A percentile compares a stretch with the other conserved stretches of the same genome.
These are phyloP conservation scores for Phytophthora aleatoria DNA, from an alignment of 352 stramenopile species.

Conservation along the genomic window DNA sequence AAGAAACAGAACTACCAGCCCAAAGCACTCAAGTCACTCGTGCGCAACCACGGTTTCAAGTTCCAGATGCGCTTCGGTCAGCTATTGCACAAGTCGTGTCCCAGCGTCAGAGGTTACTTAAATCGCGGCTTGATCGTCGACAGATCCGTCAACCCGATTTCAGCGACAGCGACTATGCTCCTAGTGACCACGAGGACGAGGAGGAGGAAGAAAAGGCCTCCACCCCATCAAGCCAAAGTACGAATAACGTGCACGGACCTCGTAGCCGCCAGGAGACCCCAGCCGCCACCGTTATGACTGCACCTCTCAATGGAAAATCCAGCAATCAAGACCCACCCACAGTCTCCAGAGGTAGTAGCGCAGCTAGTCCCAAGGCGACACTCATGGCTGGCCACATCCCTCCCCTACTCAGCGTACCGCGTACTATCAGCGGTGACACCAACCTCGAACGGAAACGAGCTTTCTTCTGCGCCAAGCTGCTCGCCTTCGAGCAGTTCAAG, in stretches of 20 bases:
- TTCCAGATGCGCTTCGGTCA: conserved; percentile 17
- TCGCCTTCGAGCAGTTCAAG: conserved; percentile 27
- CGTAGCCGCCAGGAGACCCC: too few relatives aligned
- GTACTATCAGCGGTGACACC: not conserved
- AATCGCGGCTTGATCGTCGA: not conserved
- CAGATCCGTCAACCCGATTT: not conserved
- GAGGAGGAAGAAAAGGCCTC: too few relatives aligned
- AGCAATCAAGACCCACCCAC: not conserved
- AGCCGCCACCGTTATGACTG: too few relatives aligned
- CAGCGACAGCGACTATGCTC: not conserved
- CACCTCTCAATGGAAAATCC: not conserved
- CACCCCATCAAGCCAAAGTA: too few relatives aligned
- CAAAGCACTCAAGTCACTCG: conserved; percentile 4
- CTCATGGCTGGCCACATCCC: conserved; percentile 8
- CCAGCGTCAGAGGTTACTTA: conserved; percentile 24
- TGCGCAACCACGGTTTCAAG: conserved; percentile 4
- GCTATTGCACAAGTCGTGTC: conserved; percentile 33
- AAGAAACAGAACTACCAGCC: not conserved
- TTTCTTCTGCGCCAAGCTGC: conserved; percentile 18
- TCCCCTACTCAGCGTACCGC: conserved; percentile 4
- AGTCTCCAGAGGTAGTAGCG: not conserved
- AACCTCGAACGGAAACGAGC: conserved; percentile 21
- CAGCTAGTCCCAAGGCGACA: not conserved
- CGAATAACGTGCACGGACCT: too few relatives aligned
- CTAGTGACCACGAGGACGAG: not conserved